These are phyloP conservation scores for Blastomyces silverae DNA, from an alignment of 2,329 filamentous ascomycete species.

Conservation along the genomic window DNA sequence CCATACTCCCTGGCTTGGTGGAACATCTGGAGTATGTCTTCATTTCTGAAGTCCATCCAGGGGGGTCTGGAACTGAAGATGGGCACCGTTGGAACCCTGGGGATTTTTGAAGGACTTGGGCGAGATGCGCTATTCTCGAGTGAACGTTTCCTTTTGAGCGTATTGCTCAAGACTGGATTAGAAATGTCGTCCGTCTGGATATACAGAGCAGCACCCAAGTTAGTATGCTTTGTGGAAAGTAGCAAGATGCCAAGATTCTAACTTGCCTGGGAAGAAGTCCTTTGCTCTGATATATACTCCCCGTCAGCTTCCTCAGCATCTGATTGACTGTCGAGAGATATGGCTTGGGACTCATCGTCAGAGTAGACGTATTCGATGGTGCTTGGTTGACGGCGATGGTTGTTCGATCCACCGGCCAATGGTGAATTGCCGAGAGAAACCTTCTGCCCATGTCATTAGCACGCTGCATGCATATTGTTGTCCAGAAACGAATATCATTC, in stretches of 20 bases:
- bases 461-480: background rate
- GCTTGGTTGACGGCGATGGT: background rate
- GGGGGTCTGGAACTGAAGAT: background rate
- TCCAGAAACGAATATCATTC: background rate
- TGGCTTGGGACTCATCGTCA: background rate
- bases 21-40: background rate
- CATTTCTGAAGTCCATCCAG: background rate
- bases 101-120: background rate
- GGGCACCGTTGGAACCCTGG: background rate
- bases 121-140: background rate
- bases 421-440: no score
- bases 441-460: background rate
- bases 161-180: background rate
- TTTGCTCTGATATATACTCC: background rate
- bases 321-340: background rate
- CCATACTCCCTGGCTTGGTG: background rate
- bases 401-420: background rate
- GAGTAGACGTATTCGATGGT: conserved; percentile 7
- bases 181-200: background rate
- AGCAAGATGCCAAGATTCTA: background rate
- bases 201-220: background rate
- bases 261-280: background rate
- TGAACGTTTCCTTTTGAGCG: background rate
- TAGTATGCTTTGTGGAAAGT: background rate
- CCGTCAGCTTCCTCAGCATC: background rate